These are phyloP conservation scores for Sclerotinia nivalis DNA, from an alignment of 2,329 filamentous ascomycete genomes.

Conservation along the genomic window DNA sequence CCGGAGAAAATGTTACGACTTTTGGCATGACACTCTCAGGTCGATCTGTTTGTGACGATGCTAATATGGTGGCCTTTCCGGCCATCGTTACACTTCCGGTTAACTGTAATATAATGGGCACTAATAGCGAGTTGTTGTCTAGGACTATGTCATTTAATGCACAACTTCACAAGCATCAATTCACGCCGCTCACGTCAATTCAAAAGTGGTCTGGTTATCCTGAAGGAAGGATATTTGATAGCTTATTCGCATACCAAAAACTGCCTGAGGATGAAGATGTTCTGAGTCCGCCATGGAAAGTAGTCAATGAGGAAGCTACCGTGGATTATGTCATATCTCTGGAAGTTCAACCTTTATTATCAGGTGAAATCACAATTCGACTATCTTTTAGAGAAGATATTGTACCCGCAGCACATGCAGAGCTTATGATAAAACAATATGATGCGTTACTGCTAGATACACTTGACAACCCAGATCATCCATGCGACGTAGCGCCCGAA, in stretches of 20 bases:
- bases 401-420: slow-evolving; percentile 68
- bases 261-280: slow-evolving; percentile 38
- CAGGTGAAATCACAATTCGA: slow-evolving; percentile 57
- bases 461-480: slow-evolving; percentile 50
- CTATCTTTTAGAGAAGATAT: slow-evolving; percentile 66
- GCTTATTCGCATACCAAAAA: slow-evolving; percentile 81
- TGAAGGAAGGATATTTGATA: slow-evolving; percentile 74
- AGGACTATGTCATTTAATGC: slow-evolving; percentile 67
- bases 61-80: slow-evolving; percentile 66
- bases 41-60: slow-evolving; percentile 59
- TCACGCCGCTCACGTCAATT: slow-evolving; percentile 68
- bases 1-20: slow-evolving; percentile 70
- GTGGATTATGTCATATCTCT: slow-evolving; percentile 81
- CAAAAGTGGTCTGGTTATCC: slow-evolving; percentile 70
- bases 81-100: slow-evolving; percentile 82
- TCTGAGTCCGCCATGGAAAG: slow-evolving; percentile 52
- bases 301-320: slow-evolving; percentile 64
- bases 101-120: slow-evolving; percentile 54
- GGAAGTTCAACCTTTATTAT: slow-evolving; percentile 64
- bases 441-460: slow-evolving; percentile 65
- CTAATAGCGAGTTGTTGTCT: slow-evolving; percentile 58
- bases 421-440: slow-evolving; percentile 68
- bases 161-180: slow-evolving; percentile 67
- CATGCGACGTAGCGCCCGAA: slow-evolving; percentile 32
- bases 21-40: slow-evolving; percentile 84